phyloP scores from a whole-genome alignment of 2,329 filamentous ascomycete species.

The Alternaria ethzedia region DNA sequence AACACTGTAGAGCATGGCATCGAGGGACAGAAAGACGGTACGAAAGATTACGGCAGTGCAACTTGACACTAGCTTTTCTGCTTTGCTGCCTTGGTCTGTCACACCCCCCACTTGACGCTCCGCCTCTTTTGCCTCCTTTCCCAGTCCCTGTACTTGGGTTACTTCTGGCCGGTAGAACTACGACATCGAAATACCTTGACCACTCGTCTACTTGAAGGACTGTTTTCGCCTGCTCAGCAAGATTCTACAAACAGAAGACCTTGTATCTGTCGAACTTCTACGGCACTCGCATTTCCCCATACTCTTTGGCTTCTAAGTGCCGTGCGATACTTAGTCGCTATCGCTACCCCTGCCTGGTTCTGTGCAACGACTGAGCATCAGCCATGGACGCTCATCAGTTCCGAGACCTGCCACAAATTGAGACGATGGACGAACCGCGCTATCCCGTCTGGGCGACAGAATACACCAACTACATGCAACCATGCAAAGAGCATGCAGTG shows the following conservation, averaged over 20 bases:
- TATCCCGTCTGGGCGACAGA: constrained; percentile 17
- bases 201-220: not conserved
- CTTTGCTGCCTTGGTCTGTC: constrained; percentile 31
- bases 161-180: constrained; percentile 4
- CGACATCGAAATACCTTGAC: not conserved
- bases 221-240: not conserved
- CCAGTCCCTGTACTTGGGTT: constrained; percentile 14
- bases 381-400: constrained; percentile 33
- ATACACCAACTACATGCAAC: constrained; percentile 15
- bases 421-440: constrained; percentile 28
- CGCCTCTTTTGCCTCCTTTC: constrained; percentile 33
- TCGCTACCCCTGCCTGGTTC: not conserved
- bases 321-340: not conserved
- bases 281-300: not conserved
- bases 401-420: constrained; percentile 40
- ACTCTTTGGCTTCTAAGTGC: not conserved
- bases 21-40: constrained; percentile 26
- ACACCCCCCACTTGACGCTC: constrained; percentile 25
- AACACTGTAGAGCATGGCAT: constrained; percentile 30
- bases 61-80: constrained; percentile 20
- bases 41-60: constrained; percentile 40
- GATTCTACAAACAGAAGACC: not conserved
- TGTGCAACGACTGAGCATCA: not conserved
- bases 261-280: not conserved
- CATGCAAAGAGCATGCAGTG: constrained; percentile 21